Evolutionary conservation across 2,329 filamentous ascomycete genomes (phyloP).

Genomic region (Aspergillus sp.): DNA sequence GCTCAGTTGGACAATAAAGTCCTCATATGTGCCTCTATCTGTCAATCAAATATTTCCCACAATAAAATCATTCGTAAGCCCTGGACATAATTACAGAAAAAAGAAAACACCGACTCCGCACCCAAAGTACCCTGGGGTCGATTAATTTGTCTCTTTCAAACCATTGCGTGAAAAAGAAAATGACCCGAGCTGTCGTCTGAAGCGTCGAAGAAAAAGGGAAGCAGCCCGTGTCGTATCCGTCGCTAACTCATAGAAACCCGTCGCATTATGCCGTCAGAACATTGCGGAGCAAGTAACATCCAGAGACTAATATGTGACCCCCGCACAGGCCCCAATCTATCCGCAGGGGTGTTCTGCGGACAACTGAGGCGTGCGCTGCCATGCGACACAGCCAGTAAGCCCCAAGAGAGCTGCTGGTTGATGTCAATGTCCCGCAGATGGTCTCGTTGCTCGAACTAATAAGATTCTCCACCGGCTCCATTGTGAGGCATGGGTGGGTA

Average conservation of each 20-base stretch:
- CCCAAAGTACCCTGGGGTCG: neutral
- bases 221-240: neutral
- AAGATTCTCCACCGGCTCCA: constrained; percentile 40
- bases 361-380: neutral
- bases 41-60: neutral
- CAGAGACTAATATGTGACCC: constrained; percentile 3
- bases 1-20: neutral
- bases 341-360: neutral
- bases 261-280: constrained; percentile 10
- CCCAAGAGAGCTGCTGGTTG: neutral
- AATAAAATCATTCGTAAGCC: neutral
- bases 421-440: constrained; percentile 5
- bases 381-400: neutral
- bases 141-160: neutral
- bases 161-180: neutral
- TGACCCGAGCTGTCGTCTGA: neutral
- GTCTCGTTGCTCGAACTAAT: constrained; percentile 19
- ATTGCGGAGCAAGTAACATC: constrained; percentile 8
- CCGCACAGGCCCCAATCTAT: constrained; percentile 2
- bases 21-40: neutral
- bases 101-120: neutral
- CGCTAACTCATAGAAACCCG: constrained; percentile 12
- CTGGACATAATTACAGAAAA: constrained; percentile 1
- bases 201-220: neutral
- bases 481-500: constrained; percentile 44